Conservation (phyloP, 306 rosid genomes). For the Glycyrrhiza uralensis region DNA sequence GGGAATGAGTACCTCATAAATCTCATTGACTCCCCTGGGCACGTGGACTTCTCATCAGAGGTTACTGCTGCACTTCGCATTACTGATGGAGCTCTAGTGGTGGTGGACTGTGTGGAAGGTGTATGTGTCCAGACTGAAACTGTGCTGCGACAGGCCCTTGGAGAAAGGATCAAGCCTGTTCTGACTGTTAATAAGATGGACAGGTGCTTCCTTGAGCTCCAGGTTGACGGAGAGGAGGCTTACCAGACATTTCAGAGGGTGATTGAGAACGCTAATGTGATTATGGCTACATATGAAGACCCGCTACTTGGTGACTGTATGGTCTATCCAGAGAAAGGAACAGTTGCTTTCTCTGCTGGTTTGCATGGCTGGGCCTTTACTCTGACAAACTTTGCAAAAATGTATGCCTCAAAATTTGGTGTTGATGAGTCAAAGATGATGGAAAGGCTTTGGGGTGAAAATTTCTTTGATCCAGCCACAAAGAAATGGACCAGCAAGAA, state of each 20-base stretch:
- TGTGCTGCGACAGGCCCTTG: slow-evolving; percentile 83
- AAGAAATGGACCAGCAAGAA: slow-evolving; percentile 59
- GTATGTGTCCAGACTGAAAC: slow-evolving; percentile 94
- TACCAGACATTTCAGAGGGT: slow-evolving; percentile 74
- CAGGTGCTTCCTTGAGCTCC: slow-evolving; percentile 91
- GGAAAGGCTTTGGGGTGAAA: slow-evolving; percentile 68
- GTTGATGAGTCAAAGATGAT: slow-evolving; percentile 73
- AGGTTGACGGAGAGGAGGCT: slow-evolving; percentile 93
- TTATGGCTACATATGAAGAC: slow-evolving; percentile 94
- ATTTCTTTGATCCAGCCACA: slow-evolving; percentile 57
- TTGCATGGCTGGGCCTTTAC: slow-evolving; percentile 97
- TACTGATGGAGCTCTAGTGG: slow-evolving; percentile 91
- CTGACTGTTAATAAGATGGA: slow-evolving; percentile 94
- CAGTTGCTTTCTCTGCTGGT: slow-evolving; percentile 92
- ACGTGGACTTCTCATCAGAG: slow-evolving; percentile 88
- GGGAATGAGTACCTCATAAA: slow-evolving; percentile 93
- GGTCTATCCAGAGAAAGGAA: slow-evolving; percentile 91
- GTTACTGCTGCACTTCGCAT: slow-evolving; percentile 95
- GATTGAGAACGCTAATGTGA: slow-evolving; percentile 90
- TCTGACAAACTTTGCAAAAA: slow-evolving; percentile 74
- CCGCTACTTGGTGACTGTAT: slow-evolving; percentile 79
- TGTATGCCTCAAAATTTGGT: slow-evolving; percentile 91
- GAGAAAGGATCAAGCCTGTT: slow-evolving; percentile 88
- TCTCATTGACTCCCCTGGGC: slow-evolving; percentile 92
- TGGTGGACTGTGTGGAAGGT: slow-evolving; percentile 88